Evolutionary conservation across 495 filamentous ascomycete genomes (phyloP).

Genomic region (Cercophora samala): DNA sequence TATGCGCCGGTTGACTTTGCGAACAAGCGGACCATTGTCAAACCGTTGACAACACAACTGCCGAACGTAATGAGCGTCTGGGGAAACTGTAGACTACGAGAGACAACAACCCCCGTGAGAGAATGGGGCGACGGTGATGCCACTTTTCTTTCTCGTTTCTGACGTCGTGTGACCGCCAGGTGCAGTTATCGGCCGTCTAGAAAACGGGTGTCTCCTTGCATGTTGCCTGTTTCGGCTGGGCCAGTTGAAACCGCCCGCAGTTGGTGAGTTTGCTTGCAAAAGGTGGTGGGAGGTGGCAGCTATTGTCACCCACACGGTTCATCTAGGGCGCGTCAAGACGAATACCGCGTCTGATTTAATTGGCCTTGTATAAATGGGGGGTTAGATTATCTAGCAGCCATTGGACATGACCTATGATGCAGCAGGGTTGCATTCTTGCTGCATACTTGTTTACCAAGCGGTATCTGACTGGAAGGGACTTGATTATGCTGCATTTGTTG

Average conservation of each 20-base stretch:
- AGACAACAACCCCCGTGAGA: neutral
- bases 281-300: neutral
- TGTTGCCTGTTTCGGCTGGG: slow-evolving; percentile 16
- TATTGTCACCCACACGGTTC: slow-evolving; percentile 16
- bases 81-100: neutral
- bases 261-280: neutral
- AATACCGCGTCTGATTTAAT: slow-evolving; percentile 19
- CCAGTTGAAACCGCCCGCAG: slow-evolving; percentile 19
- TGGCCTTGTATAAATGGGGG: slow-evolving; percentile 20
- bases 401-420: slow-evolving; percentile 12
- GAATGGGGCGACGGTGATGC: slow-evolving; percentile 19
- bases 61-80: neutral
- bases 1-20: neutral
- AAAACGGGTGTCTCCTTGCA: neutral
- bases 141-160: slow-evolving; percentile 12
- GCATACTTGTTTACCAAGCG: slow-evolving; percentile 11
- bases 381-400: slow-evolving; percentile 11
- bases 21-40: neutral
- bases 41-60: slow-evolving; percentile 6
- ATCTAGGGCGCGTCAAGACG: slow-evolving; percentile 13
- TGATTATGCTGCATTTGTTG: slow-evolving; percentile 4
- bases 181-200: slow-evolving; percentile 1
- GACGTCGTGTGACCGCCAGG: slow-evolving; percentile 20
- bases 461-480: slow-evolving; percentile 7
- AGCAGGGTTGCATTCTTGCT: slow-evolving; percentile 7